Base-by-base conservation (phyloP, 192 early-diverging fungal genomes). In the Helicostylum pulchrum region DNA sequence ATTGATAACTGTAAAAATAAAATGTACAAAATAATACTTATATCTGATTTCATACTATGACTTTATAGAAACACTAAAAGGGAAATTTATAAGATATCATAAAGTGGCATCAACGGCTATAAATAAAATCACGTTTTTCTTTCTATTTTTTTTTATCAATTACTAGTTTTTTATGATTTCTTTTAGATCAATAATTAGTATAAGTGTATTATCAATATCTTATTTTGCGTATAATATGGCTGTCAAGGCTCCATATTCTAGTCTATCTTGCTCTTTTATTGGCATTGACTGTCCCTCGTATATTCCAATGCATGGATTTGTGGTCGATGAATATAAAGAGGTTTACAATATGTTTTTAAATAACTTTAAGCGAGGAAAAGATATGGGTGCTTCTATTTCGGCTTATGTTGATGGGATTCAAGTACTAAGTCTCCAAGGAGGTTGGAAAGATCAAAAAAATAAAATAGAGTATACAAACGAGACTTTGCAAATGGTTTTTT, bases 401-500 rank as follows among this genome's bases (percentile, higher is more conserved):
- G 74, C 78, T 10, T 84, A 77, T 70, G 68, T 76, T 4, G 67
- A 78, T 14, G 83, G 82, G 2, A 53, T 80, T 31, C 74, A 74
- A 3, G 82, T 88, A 17, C 77, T 87, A 7, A 83, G 89, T 52
- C 36, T 90, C 4, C 74, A 67, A 55, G 85, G 85, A 12, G 90
- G 90, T 17, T 82, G 62, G 72, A 87, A 70, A 51, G 72, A 73
- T 59, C 19, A 65, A 26, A 62, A 64, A 42, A 66, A 61, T 0
- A 32, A 39, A n/a, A 34, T 58, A 0, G 72, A 55, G 5, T 91
- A 89, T 65, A 63, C 77, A n/a, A 75, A 81, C 26, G 70, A 79
- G 42, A 83, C 84, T 2, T 66, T 91, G 20, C 85, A 87, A 71
- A 68, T 86, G 50, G 87, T 89, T n/a, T 89, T 85, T 63, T 88